Evolutionary conservation across 176 grass and related monocot genomes (phyloP).

Genomic region (Alloteropsis semialata): DNA sequence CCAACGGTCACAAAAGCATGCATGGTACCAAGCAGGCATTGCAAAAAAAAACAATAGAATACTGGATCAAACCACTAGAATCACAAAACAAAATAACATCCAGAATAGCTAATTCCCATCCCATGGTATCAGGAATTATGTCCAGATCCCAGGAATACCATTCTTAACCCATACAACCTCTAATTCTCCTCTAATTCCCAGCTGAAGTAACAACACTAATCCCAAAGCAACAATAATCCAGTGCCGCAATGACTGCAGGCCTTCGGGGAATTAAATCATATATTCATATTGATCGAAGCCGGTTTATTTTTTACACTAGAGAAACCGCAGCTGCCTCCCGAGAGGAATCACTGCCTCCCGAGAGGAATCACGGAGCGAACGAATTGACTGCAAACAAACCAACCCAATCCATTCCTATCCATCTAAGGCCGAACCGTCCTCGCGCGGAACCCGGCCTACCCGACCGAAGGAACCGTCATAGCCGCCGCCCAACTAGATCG

Average conservation of each 20-base stretch:
- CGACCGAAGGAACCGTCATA: background rate
- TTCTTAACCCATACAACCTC: background rate
- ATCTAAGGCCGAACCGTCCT: background rate
- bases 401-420: background rate
- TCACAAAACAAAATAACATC: background rate
- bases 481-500: constrained; percentile 1
- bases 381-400: no score
- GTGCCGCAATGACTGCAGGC: background rate
- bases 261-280: constrained; percentile 15
- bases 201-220: background rate
- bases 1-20: background rate
- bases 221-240: background rate
- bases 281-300: background rate
- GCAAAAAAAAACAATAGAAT: background rate
- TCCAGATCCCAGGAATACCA: background rate
- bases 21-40: background rate
- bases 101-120: background rate
- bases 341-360: no score
- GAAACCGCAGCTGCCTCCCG: background rate
- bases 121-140: background rate
- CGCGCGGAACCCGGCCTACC: background rate
- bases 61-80: background rate
- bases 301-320: background rate
- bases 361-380: background rate
- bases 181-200: background rate